Evolutionary conservation across 257 asterid genomes (phyloP).

Genomic region (Apocynum venetum): DNA sequence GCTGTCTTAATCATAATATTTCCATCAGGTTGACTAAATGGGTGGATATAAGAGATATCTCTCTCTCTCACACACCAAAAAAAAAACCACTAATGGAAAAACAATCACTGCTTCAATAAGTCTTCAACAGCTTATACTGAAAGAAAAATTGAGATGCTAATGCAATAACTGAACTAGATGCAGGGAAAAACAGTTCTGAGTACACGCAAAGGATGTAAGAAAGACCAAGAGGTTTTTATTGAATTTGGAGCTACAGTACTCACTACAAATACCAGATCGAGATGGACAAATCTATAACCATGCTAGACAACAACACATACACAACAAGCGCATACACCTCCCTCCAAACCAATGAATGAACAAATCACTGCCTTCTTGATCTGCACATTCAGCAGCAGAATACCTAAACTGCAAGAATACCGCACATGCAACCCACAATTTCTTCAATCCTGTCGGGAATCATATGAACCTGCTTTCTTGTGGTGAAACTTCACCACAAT

Average conservation of each 20-base stretch:
- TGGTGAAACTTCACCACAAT: slow-evolving; percentile 86
- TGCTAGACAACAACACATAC: slow-evolving; percentile 7
- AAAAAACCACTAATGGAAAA: too few species aligned
- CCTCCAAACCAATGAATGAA: slow-evolving; percentile 31
- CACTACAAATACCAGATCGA: neutral
- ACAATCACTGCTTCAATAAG: too few species aligned
- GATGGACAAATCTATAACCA: slow-evolving; percentile 5
- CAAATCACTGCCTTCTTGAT: slow-evolving; percentile 29
- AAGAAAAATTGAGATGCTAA: neutral
- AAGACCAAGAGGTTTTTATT: slow-evolving; percentile 4
- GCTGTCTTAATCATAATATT: too few species aligned
- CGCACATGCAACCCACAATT: slow-evolving; percentile 18
- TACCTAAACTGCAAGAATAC: slow-evolving; percentile 17
- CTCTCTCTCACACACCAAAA: too few species aligned
- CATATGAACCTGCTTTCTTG: slow-evolving; percentile 28
- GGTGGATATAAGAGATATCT: too few species aligned
- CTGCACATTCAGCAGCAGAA: slow-evolving; percentile 18
- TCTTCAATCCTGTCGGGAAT: slow-evolving; percentile 33
- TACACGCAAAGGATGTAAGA: neutral
- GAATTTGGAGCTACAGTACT: slow-evolving; percentile 1
- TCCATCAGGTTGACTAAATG: too few species aligned
- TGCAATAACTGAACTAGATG: neutral
- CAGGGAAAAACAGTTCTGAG: too few species aligned
- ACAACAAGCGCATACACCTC: slow-evolving; percentile 12
- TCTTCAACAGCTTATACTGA: too few species aligned